phyloP scores from a whole-genome alignment of 2,329 filamentous ascomycete genomes.

The Colletotrichum noveboracense region DNA sequence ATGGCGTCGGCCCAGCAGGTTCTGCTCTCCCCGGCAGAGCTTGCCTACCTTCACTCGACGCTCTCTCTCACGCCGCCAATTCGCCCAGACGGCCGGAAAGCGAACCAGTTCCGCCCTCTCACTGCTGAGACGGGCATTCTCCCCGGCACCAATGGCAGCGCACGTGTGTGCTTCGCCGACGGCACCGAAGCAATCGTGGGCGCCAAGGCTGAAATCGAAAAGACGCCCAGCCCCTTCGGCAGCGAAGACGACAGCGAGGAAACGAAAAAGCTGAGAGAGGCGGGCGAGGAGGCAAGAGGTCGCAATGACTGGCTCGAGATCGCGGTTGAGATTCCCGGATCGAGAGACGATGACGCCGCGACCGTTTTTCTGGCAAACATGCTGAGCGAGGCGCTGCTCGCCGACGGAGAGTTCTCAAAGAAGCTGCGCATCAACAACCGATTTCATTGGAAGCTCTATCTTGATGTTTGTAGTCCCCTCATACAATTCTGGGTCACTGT shows the following conservation, averaged over 20 bases:
- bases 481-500: neutral
- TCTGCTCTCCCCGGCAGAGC: conserved; percentile 91
- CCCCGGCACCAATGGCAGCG: conserved; percentile 88
- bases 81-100: conserved; percentile 82
- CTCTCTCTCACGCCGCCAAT: conserved; percentile 83
- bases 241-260: conserved; percentile 44
- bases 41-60: conserved; percentile 91
- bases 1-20: conserved; percentile 58
- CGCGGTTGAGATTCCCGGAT: conserved; percentile 88
- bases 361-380: conserved; percentile 88
- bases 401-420: conserved; percentile 71
- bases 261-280: conserved; percentile 32
- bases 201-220: conserved; percentile 93
- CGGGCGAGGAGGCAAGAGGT: conserved; percentile 44
- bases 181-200: conserved; percentile 96
- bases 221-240: conserved; percentile 49
- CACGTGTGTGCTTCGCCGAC: conserved; percentile 91
- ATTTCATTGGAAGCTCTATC: conserved; percentile 96
- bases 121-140: conserved; percentile 90
- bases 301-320: conserved; percentile 83
- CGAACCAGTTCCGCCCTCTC: conserved; percentile 89
- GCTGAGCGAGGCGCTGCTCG: conserved; percentile 85
- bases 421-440: conserved; percentile 85
- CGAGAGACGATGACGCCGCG: conserved; percentile 87
- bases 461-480: conserved; percentile 72